Conservation (phyloP, 2,329 filamentous ascomycete species). For the Alternaria metachromatica region DNA sequence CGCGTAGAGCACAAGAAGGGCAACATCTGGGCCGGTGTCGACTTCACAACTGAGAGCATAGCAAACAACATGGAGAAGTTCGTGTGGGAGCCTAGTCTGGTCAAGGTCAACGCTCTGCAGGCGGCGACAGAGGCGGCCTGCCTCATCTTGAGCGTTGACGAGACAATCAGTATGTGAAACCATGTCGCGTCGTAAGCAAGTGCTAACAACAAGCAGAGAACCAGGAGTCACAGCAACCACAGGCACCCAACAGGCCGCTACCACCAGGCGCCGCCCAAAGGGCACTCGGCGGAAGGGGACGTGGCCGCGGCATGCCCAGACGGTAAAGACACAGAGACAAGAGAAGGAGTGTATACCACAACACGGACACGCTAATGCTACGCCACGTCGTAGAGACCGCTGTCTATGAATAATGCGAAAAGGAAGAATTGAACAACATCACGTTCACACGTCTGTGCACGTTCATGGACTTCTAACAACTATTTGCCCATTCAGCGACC, state of each 20-base stretch:
- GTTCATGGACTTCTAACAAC: not conserved
- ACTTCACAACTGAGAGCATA: constrained; percentile 91
- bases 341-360: constrained; percentile 29
- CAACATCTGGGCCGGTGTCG: constrained; percentile 92
- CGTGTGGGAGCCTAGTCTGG: constrained; percentile 95
- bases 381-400: constrained; percentile 24
- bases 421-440: constrained; percentile 8
- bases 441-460: not conserved
- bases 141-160: constrained; percentile 93
- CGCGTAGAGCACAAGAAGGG: constrained; percentile 96
- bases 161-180: constrained; percentile 80
- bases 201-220: constrained; percentile 64
- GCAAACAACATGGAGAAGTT: constrained; percentile 94
- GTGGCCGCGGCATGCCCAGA: constrained; percentile 75
- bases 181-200: not conserved
- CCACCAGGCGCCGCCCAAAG: constrained; percentile 78
- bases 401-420: constrained; percentile 44
- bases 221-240: constrained; percentile 86
- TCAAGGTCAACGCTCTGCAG: constrained; percentile 97
- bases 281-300: constrained; percentile 79
- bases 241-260: constrained; percentile 75
- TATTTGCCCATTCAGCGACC: not conserved
- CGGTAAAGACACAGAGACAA: constrained; percentile 57
- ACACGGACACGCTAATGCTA: constrained; percentile 22
- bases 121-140: constrained; percentile 95